Evolutionary conservation across 768 basidiomycete genomes (phyloP).

Genomic region (Lactarius pseudohatsudake): DNA sequence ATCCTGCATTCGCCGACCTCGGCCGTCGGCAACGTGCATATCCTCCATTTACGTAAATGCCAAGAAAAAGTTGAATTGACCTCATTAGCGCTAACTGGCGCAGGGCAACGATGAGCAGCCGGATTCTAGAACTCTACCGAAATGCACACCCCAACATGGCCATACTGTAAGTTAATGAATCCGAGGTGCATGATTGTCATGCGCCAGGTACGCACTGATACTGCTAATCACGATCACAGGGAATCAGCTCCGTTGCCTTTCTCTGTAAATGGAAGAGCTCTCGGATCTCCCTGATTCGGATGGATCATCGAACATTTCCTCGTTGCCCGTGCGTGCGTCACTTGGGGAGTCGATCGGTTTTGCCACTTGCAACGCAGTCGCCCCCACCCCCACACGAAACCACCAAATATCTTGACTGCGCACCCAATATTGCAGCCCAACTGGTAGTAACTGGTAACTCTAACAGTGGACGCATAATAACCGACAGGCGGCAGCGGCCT

Average conservation of each 20-base stretch:
- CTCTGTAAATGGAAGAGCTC: conserved; percentile 55
- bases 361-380: background rate
- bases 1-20: conserved; percentile 1
- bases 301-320: background rate
- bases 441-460: background rate
- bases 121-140: conserved; percentile 13
- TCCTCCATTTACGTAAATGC: conserved; percentile 50
- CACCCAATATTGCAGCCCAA: background rate
- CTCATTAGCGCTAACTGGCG: conserved; percentile 36
- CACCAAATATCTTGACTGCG: background rate
- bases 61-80: conserved; percentile 48
- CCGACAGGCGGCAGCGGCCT: background rate
- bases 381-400: background rate
- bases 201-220: conserved; percentile 13
- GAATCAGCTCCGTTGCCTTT: conserved; percentile 41
- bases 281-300: conserved; percentile 39
- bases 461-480: background rate
- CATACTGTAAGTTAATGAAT: background rate
- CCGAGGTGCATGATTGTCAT: conserved; percentile 5
- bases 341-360: background rate
- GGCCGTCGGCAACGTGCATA: conserved; percentile 38
- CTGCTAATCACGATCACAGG: conserved; percentile 41
- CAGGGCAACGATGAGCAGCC: background rate
- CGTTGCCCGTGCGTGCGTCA: background rate
- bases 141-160: background rate